phyloP scores from a whole-genome alignment of 345 rosid species.

The Bruguiera parviflora region DNA sequence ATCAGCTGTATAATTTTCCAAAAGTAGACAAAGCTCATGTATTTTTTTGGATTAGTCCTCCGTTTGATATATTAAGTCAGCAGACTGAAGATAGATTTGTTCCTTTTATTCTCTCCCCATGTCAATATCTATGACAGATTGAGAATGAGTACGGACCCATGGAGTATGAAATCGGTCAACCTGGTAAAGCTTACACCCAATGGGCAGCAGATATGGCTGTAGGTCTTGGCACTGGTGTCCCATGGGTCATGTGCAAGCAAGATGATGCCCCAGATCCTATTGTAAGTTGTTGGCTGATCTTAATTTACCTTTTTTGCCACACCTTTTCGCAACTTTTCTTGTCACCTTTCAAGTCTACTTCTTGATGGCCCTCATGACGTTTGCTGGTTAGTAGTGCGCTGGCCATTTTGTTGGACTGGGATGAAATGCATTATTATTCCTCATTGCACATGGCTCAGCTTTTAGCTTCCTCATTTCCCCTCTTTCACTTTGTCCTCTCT shows the following conservation, averaged over 20 bases:
- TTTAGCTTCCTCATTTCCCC: constrained; percentile 23
- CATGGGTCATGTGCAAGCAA: constrained; percentile 99
- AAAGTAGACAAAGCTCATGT: background rate
- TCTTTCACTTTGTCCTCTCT: background rate
- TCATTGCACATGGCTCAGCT: constrained; percentile 39
- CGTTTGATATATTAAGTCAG: constrained; percentile 3
- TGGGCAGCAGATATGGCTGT: constrained; percentile 99
- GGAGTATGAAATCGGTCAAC: constrained; percentile 2
- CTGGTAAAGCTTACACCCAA: constrained; percentile 6
- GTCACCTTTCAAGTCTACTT: background rate
- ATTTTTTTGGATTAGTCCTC: constrained; percentile 2
- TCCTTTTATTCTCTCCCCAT: constrained; percentile 9
- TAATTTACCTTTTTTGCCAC: background rate
- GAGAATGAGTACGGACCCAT: constrained; percentile 14
- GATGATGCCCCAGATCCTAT: constrained; percentile 97
- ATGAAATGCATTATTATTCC: constrained; percentile 32
- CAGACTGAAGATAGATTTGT: constrained; percentile 4
- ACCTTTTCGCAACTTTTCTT: background rate
- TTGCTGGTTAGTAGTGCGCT: constrained; percentile 14
- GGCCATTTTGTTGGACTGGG: constrained; percentile 20
- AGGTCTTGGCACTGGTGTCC: constrained; percentile 92
- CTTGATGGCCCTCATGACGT: constrained; percentile 30
- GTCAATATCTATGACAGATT: constrained; percentile 17
- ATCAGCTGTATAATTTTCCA: background rate
- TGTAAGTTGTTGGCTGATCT: constrained; percentile 41